A percentile compares a stretch with the other conserved stretches of the same genome.
These are phyloP conservation scores for Salix purpurea DNA, from an alignment of 345 rosid species.

Conservation along the genomic window DNA sequence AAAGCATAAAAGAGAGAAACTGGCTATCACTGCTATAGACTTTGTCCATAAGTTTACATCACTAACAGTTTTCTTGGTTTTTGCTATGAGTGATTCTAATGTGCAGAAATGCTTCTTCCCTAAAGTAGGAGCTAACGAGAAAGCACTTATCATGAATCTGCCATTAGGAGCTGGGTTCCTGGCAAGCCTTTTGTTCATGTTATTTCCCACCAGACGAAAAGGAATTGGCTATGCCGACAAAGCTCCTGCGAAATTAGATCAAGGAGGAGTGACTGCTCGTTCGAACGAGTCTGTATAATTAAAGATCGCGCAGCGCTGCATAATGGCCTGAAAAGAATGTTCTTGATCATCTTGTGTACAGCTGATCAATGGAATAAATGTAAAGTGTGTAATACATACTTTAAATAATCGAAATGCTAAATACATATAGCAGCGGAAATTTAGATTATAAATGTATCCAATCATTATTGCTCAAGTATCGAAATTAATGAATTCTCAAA, in stretches of 20 bases:
- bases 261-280: too few species aligned
- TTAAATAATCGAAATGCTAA: too few species aligned
- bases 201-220: slow-evolving; percentile 51
- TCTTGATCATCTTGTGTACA: too few species aligned
- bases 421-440: too few species aligned
- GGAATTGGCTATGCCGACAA: slow-evolving; percentile 40
- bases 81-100: slow-evolving; percentile 37
- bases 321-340: too few species aligned
- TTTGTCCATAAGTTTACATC: slow-evolving; percentile 47
- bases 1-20: neutral
- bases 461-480: too few species aligned
- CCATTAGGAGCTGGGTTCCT: slow-evolving; percentile 37
- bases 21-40: slow-evolving; percentile 22
- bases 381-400: too few species aligned
- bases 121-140: slow-evolving; percentile 14
- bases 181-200: slow-evolving; percentile 36
- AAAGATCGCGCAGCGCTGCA: too few species aligned
- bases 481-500: too few species aligned
- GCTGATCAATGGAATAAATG: too few species aligned
- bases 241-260: neutral
- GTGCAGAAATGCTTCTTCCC: slow-evolving; percentile 39
- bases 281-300: too few species aligned
- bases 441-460: too few species aligned
- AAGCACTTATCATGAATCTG: slow-evolving; percentile 22
- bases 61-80: slow-evolving; percentile 42